phyloP scores from a whole-genome alignment of 2,329 filamentous ascomycete species.

The Nemania bipapillata region DNA sequence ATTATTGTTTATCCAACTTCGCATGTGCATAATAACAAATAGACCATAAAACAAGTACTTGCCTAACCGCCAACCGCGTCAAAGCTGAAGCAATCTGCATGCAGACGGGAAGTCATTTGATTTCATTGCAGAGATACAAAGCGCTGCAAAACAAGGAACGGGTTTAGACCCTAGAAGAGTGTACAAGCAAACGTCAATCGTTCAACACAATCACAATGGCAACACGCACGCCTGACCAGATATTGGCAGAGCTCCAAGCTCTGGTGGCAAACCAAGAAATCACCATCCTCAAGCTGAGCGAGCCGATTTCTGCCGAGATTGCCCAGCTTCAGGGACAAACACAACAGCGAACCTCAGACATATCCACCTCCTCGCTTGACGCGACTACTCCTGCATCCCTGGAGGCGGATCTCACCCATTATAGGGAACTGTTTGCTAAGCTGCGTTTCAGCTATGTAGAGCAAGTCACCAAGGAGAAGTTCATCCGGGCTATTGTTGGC shows the following conservation, averaged over 20 bases:
- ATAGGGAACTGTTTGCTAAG: slow-evolving; percentile 95
- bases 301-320: slow-evolving; percentile 72
- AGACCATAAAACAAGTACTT: neutral
- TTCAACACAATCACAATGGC: slow-evolving; percentile 44
- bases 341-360: slow-evolving; percentile 74
- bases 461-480: slow-evolving; percentile 98
- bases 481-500: slow-evolving; percentile 89
- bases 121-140: too few species aligned
- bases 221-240: slow-evolving; percentile 52
- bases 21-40: too few species aligned
- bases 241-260: slow-evolving; percentile 62
- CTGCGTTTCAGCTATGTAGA: slow-evolving; percentile 97
- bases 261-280: slow-evolving; percentile 70
- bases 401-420: slow-evolving; percentile 85
- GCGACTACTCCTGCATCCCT: slow-evolving; percentile 79
- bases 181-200: too few species aligned
- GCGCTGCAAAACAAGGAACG: neutral
- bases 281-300: slow-evolving; percentile 79
- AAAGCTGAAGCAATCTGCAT: neutral
- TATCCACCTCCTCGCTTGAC: slow-evolving; percentile 72
- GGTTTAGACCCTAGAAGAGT: too few species aligned
- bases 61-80: neutral
- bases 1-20: too few species aligned
- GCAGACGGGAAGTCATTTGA: neutral
- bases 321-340: slow-evolving; percentile 53